These are phyloP conservation scores for Babesia sp. DNA, from an alignment of 169 alveolate genomes.

Conservation along the genomic window DNA sequence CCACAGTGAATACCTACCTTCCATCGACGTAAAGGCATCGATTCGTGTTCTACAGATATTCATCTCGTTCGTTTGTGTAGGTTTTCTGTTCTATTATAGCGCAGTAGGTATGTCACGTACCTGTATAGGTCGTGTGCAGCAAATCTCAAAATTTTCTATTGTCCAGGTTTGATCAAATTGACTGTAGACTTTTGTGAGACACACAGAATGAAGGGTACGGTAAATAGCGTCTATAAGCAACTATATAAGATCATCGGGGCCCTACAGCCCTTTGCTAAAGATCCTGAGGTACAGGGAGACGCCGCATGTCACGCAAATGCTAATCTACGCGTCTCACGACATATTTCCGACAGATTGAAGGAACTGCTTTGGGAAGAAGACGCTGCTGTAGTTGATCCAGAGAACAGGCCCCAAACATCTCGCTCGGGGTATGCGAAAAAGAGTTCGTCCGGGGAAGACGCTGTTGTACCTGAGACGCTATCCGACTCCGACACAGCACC, in stretches of 20 bases:
- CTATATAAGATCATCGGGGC: neutral
- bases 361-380: conserved; percentile 60
- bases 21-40: no score
- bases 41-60: no score
- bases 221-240: neutral
- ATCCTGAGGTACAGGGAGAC: neutral
- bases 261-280: neutral
- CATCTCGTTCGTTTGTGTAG: no score
- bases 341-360: neutral
- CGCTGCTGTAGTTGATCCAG: conserved; percentile 12
- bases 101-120: neutral
- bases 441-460: neutral
- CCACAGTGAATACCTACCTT: no score
- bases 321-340: neutral
- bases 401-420: neutral
- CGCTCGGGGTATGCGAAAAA: neutral
- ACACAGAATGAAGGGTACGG: neutral
- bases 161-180: no score
- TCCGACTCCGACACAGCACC: conserved; percentile 1
- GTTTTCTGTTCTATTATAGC: neutral
- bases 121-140: neutral
- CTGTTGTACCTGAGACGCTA: neutral
- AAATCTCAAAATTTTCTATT: neutral
- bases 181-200: neutral
- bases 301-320: neutral